These are phyloP conservation scores for Medicago truncatula DNA, from an alignment of 306 rosid species.

Conservation along the genomic window DNA sequence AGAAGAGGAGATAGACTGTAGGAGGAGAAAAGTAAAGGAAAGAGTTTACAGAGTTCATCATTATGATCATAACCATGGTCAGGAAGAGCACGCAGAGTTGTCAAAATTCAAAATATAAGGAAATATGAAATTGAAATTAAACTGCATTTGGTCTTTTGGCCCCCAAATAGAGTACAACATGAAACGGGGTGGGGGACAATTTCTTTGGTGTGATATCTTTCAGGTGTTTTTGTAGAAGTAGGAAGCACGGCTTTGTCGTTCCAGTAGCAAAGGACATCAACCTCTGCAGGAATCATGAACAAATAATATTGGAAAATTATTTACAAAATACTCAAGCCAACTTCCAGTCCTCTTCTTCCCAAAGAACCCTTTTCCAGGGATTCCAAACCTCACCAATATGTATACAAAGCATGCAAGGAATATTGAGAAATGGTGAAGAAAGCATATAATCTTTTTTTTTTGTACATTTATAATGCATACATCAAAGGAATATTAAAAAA, in stretches of 20 bases:
- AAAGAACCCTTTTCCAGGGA: slow-evolving; percentile 10
- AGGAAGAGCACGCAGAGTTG: slow-evolving; percentile 2
- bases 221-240: slow-evolving; percentile 47
- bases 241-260: slow-evolving; percentile 46
- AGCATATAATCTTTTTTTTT: not conserved
- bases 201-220: slow-evolving; percentile 37
- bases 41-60: not conserved
- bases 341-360: slow-evolving; percentile 23
- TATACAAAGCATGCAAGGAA: slow-evolving; percentile 12
- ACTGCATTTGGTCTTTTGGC: slow-evolving; percentile 16
- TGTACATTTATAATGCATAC: slow-evolving; percentile 5
- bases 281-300: slow-evolving; percentile 56
- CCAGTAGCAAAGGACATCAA: slow-evolving; percentile 56
- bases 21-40: not conserved
- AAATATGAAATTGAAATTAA: not conserved
- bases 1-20: not conserved
- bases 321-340: slow-evolving; percentile 5
- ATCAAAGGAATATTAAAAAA: slow-evolving; percentile 6
- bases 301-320: slow-evolving; percentile 40
- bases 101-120: slow-evolving; percentile 17
- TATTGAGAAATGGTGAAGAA: not conserved
- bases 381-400: slow-evolving; percentile 1
- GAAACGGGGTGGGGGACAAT: slow-evolving; percentile 3
- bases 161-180: slow-evolving; percentile 13
- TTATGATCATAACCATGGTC: not conserved